Evolutionary conservation across 805 yeast species (phyloP).

Genomic region (Tetrapisispora pingtungensis): DNA sequence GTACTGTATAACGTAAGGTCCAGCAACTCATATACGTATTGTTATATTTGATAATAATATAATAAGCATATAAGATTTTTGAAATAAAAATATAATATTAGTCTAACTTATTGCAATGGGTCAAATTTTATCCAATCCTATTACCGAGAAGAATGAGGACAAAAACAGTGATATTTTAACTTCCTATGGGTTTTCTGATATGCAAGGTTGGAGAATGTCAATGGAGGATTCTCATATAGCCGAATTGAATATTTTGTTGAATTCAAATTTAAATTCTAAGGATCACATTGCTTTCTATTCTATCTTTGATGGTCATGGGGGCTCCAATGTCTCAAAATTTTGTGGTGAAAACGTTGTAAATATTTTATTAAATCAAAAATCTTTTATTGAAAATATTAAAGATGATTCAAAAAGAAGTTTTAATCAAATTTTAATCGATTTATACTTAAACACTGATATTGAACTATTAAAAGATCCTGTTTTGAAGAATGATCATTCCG

Average conservation of each 20-base stretch:
- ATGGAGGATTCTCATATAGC: slow-evolving; percentile 95
- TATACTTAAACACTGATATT: slow-evolving; percentile 75
- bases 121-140: slow-evolving; percentile 92
- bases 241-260: slow-evolving; percentile 17
- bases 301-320: slow-evolving; percentile 97
- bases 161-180: slow-evolving; percentile 55
- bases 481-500: slow-evolving; percentile 75
- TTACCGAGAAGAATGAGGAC: slow-evolving; percentile 61
- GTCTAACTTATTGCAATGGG: slow-evolving; percentile 61
- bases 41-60: too few relatives aligned
- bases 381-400: slow-evolving; percentile 29
- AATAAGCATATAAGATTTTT: too few relatives aligned
- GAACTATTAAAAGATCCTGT: slow-evolving; percentile 64
- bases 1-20: too few relatives aligned
- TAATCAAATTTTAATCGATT: slow-evolving; percentile 67
- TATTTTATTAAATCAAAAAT: slow-evolving; percentile 52
- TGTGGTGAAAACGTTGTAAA: slow-evolving; percentile 72
- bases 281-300: slow-evolving; percentile 75
- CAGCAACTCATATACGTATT: too few relatives aligned
- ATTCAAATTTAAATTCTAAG: slow-evolving; percentile 13
- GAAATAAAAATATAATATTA: too few relatives aligned
- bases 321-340: slow-evolving; percentile 80
- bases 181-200: slow-evolving; percentile 81
- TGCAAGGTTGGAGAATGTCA: slow-evolving; percentile 98
- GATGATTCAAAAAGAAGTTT: slow-evolving; percentile 38